Base-by-base conservation (phyloP, 2,329 filamentous ascomycete species). In the Colletotrichum sojae region DNA sequence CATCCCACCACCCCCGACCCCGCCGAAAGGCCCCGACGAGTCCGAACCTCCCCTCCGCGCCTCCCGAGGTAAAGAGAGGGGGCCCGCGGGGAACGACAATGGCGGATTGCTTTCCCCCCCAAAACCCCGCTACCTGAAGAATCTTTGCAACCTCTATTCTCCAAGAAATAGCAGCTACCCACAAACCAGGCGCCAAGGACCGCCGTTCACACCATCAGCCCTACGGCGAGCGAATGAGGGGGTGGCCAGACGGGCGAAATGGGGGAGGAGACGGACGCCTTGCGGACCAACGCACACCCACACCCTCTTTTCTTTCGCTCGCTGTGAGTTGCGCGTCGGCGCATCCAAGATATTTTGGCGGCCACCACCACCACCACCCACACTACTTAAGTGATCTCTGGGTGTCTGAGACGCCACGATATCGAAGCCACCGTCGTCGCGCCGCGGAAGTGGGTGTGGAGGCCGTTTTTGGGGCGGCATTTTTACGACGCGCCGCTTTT, bases 391-490 rank as follows among this genome's bases (percentile, higher is more conserved):
- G 22, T 25, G 22, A 25, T 25, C 22, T 54, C 49, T 62, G 22
- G 39, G 59, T 62, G 59, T 62, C 59, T 62, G 59, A 54, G 49
- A 62, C 59, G 59, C 59, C 49, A 54, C 49, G 49, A 54, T 62
- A 62, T 62, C 49, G 49, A 62, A 52, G 48, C 59, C 59, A 53
- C 53, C 59, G 27, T 12, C 22, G 31, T 36, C 31, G 31, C 31
- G 31, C 31, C 31, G 6, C 18, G 18, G 20, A 48, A 62, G 27
- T 53, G 59, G 49, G 59, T 62, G 59, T 62, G 10, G 39, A 18
- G 49, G 49, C 16, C 49, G 49, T 53, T 46, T 53, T 27, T 22
- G 5, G 18, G 59, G 22, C 31, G 31, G 8, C 31, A 10, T 45
- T 25, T 27, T 15, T 46, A 36, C 39, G 49, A 46, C 39, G 18